These are phyloP conservation scores for Amylocystis lapponica DNA, from an alignment of 768 basidiomycete species.

Conservation along the genomic window DNA sequence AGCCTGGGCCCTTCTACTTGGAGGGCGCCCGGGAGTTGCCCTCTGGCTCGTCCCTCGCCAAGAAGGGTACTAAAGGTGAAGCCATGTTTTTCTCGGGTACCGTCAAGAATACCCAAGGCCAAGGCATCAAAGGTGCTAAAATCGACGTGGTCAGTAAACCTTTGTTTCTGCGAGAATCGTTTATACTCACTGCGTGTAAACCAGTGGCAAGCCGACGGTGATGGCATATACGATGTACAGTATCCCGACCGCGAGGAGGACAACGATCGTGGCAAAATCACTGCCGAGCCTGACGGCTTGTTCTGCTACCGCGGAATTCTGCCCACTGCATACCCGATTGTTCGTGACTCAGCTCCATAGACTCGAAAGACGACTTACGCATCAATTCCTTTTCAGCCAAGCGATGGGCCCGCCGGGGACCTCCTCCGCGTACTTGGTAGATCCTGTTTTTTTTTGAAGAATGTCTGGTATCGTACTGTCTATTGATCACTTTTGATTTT, in stretches of 20 bases:
- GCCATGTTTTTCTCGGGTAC: slow-evolving; percentile 30
- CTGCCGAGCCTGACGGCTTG: slow-evolving; percentile 24
- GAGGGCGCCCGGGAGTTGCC: slow-evolving; percentile 25
- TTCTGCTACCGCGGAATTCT: slow-evolving; percentile 28
- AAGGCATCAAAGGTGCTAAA: slow-evolving; percentile 25
- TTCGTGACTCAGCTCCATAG: too few species aligned
- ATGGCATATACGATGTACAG: slow-evolving; percentile 32
- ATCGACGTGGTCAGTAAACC: slow-evolving; percentile 28
- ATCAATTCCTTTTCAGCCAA: slow-evolving; percentile 14
- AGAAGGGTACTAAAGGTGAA: slow-evolving; percentile 25
- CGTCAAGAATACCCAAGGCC: slow-evolving; percentile 30
- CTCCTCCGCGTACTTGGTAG: slow-evolving; percentile 22
- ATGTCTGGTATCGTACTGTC: not conserved
- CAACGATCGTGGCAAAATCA: slow-evolving; percentile 27
- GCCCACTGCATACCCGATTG: slow-evolving; percentile 29
- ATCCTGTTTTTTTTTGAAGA: slow-evolving; percentile 1
- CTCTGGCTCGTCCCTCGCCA: slow-evolving; percentile 21
- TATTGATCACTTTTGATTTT: not conserved
- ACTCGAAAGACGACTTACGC: too few species aligned
- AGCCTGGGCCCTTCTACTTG: slow-evolving; percentile 31
- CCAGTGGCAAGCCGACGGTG: slow-evolving; percentile 37
- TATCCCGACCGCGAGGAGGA: slow-evolving; percentile 23
- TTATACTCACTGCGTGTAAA: not conserved
- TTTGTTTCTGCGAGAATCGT: not conserved
- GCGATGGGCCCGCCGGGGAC: slow-evolving; percentile 26